Conservation (phyloP, 768 basidiomycete species). For the Trametes cingulata region DNA sequence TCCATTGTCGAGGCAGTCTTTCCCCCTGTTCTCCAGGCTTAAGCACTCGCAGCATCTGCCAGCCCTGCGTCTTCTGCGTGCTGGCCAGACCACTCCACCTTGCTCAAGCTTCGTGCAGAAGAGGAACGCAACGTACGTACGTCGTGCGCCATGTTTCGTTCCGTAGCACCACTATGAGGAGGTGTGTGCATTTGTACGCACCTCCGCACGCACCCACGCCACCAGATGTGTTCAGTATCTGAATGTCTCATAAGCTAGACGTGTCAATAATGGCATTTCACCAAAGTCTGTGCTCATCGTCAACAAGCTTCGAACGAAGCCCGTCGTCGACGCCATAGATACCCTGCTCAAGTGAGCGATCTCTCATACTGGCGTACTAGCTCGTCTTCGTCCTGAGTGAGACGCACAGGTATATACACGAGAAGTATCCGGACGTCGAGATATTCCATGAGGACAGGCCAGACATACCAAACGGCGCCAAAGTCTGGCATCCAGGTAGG, state of each 20-base stretch:
- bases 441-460: conserved; percentile 40
- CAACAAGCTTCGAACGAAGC: conserved; percentile 78
- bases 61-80: too few species aligned
- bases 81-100: not conserved
- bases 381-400: not conserved
- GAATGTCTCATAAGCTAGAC: conserved; percentile 17
- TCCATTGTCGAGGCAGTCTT: too few species aligned
- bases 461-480: conserved; percentile 51
- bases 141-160: too few species aligned
- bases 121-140: conserved; percentile 17
- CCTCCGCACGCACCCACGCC: too few species aligned
- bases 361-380: too few species aligned
- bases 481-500: conserved; percentile 62
- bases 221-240: too few species aligned
- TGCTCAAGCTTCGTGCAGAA: not conserved
- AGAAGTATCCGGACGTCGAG: conserved; percentile 33
- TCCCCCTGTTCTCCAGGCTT: too few species aligned
- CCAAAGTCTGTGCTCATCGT: conserved; percentile 73
- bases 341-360: conserved; percentile 64
- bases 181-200: too few species aligned
- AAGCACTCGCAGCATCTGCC: too few species aligned
- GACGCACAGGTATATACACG: conserved; percentile 29
- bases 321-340: conserved; percentile 75
- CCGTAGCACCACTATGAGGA: too few species aligned
- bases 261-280: conserved; percentile 26